phyloP scores from a whole-genome alignment of 129 eudicot species.

The Chrysanthemum makinoi region DNA sequence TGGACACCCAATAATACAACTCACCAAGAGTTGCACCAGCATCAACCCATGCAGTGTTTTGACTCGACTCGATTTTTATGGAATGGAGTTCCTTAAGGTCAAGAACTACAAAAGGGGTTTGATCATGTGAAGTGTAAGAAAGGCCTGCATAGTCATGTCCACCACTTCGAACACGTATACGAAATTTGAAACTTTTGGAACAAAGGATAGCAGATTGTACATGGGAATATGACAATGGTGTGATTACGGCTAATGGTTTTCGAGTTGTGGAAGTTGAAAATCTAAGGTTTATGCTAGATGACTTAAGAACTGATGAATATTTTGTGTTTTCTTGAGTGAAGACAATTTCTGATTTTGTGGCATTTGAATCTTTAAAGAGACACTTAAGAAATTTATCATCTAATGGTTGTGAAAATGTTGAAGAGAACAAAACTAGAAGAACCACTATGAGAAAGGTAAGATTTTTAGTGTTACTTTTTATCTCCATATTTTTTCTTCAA shows the following conservation, averaged over 20 bases:
- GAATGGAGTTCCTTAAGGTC: constrained; percentile 51
- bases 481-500: constrained; percentile 8
- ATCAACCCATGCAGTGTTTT: constrained; percentile 52
- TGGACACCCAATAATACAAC: constrained; percentile 44
- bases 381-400: constrained; percentile 39
- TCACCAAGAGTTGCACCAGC: constrained; percentile 60
- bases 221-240: constrained; percentile 41
- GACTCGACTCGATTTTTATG: constrained; percentile 30
- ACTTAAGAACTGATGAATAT: constrained; percentile 43
- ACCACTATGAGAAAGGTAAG: not conserved
- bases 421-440: constrained; percentile 5
- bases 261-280: constrained; percentile 32
- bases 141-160: constrained; percentile 57
- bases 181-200: constrained; percentile 25
- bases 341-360: constrained; percentile 30
- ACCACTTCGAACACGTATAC: constrained; percentile 48
- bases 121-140: constrained; percentile 38
- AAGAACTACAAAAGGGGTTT: constrained; percentile 37
- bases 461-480: not conserved
- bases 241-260: constrained; percentile 45
- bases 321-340: constrained; percentile 23
- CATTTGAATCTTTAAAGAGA: constrained; percentile 21
- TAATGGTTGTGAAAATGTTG: constrained; percentile 25
- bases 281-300: constrained; percentile 47
- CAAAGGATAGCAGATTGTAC: constrained; percentile 46